These are phyloP conservation scores for Termitomyces sp. DNA, from an alignment of 768 basidiomycete species.

Conservation along the genomic window DNA sequence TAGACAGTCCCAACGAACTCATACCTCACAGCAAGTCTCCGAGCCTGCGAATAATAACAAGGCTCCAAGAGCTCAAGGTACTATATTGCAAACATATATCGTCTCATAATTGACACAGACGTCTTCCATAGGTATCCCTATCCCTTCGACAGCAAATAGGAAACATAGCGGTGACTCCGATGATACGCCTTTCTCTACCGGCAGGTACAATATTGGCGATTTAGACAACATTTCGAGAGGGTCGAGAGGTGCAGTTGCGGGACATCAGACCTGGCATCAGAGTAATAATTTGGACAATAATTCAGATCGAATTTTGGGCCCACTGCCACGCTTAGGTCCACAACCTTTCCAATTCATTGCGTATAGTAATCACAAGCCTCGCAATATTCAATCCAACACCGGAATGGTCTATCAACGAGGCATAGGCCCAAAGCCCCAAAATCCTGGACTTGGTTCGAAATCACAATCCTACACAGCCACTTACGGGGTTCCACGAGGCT, in stretches of 20 bases:
- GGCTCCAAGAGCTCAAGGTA: background rate
- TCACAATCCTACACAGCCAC: background rate
- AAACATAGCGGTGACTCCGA: background rate
- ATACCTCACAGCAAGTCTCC: background rate
- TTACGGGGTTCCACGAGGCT: slow-evolving; percentile 1
- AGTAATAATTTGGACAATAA: background rate
- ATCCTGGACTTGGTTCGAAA: background rate
- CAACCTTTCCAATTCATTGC: background rate
- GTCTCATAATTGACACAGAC: background rate
- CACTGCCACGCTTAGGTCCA: background rate
- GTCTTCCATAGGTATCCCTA: background rate
- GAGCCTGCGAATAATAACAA: too few relatives aligned
- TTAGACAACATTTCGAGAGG: background rate
- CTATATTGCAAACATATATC: background rate
- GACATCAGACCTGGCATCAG: slow-evolving; percentile 5
- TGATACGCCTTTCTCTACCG: background rate
- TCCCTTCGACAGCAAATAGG: background rate
- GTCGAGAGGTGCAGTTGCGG: background rate
- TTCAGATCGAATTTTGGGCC: background rate
- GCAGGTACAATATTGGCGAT: background rate
- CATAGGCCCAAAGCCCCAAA: too few relatives aligned
- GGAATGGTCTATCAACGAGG: background rate
- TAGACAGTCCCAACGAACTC: background rate
- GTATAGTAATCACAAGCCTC: background rate
- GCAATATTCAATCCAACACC: background rate